Evolutionary conservation across 2,329 filamentous ascomycete species (phyloP).

Genomic region (Colletotrichum simmondsii): DNA sequence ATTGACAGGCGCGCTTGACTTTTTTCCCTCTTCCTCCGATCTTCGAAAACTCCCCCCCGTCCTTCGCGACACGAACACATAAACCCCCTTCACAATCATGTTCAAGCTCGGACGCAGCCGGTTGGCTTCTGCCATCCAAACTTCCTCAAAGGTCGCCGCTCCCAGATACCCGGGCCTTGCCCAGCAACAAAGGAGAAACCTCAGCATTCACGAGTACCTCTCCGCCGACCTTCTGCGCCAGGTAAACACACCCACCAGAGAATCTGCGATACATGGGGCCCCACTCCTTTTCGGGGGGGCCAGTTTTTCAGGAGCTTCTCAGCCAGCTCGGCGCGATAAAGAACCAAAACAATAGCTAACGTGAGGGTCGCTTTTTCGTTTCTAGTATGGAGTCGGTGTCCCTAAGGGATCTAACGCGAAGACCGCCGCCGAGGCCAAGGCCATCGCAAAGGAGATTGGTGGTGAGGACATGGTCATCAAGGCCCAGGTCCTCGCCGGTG

Average conservation of each 20-base stretch:
- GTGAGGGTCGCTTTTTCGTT: conserved; percentile 7
- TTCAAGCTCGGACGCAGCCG: conserved; percentile 88
- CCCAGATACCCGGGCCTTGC: conserved; percentile 71
- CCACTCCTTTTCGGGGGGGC: conserved; percentile 28
- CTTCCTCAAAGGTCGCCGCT: conserved; percentile 63
- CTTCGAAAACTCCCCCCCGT: not conserved
- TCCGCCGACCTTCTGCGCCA: conserved; percentile 89
- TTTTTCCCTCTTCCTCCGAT: not conserved
- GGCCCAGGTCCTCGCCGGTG: conserved; percentile 97
- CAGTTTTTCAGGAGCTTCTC: conserved; percentile 17
- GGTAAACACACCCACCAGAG: conserved; percentile 53
- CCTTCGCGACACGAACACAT: conserved; percentile 19
- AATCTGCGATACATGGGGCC: conserved; percentile 22
- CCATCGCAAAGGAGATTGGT: conserved; percentile 89
- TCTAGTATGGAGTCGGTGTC: conserved; percentile 91
- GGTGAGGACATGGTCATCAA: conserved; percentile 99
- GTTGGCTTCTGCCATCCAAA: conserved; percentile 80
- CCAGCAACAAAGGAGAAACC: conserved; percentile 84
- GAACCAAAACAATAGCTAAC: conserved; percentile 22
- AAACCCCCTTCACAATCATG: conserved; percentile 65
- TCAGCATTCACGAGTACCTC: conserved; percentile 98
- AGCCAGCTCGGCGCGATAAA: not conserved
- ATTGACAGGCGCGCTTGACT: conserved; percentile 19
- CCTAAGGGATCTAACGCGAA: conserved; percentile 90
- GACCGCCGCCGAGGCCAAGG: conserved; percentile 87